Base-by-base conservation (phyloP, 169 alveolate genomes). In the Eimeria brunetti region DNA sequence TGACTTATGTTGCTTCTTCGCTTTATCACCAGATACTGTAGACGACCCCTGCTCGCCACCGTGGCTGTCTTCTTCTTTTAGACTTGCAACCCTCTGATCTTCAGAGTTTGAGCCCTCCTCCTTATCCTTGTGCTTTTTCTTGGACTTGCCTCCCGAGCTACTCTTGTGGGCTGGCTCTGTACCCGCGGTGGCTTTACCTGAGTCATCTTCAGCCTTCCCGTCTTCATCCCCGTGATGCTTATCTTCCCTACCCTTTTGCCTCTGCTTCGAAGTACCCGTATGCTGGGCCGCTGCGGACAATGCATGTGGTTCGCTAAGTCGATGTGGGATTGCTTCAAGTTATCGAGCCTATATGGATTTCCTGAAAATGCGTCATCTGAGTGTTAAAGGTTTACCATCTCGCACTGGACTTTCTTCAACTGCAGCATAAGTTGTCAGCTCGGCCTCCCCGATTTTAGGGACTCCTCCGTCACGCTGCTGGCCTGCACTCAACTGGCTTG, bases 41-140 rank as follows among this genome's bases (percentile, higher is more conserved):
- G 91, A 49, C 51, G 83, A 62, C 6, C 46, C 30, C 30, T 58
- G 92, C 64, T 86, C 81, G 81, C 51, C 11, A 6, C 44, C 83
- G 11, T 86, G 81, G 83, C 53, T 62, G 58, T 22, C 5, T 24
- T 86, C 92, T 44, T 62, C 64, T 24, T 36, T 58, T 38, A 86
- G 24, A 33, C 76, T 83, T 30, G 64, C 67, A 22, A 46, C 18
- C n/a, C 83, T 73, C 67, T 67, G 27, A 0, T 78, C 30, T 46
- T 60, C 67, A 6, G 71, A 24, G 24, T 33, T 58, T 6, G 69
- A 73, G 4, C 49, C 89, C 53, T 38, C 67, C 64, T 30, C 81
- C 78, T 89, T 89, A 30, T 75, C 78, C 78, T 89, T 89, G 33
- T 73, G 67, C 89, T 58, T 89, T 38, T 69, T 71, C 64, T 86